Evolutionary conservation across 305 asterid genomes (phyloP), one percentile per base, ranked within the genome.

Genomic region (Lippia alba): DNA sequence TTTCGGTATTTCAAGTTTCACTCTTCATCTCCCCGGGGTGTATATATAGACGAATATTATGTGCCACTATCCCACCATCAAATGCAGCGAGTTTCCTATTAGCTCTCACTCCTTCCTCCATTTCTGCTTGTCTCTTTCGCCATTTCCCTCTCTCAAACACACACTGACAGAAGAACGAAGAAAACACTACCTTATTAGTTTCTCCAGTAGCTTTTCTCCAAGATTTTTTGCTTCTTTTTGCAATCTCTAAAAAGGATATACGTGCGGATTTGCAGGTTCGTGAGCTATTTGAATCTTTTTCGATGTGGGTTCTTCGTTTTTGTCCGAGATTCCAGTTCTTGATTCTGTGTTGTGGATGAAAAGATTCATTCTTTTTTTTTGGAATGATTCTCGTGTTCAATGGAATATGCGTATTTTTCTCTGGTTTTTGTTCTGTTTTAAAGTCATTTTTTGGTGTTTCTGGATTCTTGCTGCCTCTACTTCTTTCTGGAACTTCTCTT

Each of bases 401-500:
- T 24, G 30, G 30, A 24, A 24, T 24, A 24, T 24, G 30, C 30
- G 30, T 24, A 24, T 24, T 24, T 24, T 24, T 24, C 30, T 46
- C 16, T 68, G n/a, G 0, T 49, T n/a, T 49, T 49, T 1, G 4
- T 14, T 14, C 4, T 15, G n/a, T 49, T 49, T 45, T 41, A 41
- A 16, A 45, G 60, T 63, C 3, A 19, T 36, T 53, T 44, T 11
- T 9, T 15, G 9, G 12, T 4, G 40, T 18, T 10, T 49, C 51
- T 16, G 55, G 56, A 49, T 74, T 34, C 45, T 44, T n/a, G 69
- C 45, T 7, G 16, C 20, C 16, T 41, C 0, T 53, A 2, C 50
- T 61, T 16, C 66, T 63, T 56, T 70, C 8, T 46, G 66, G 66
- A 58, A 44, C 46, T 56, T 16, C n/a, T 24, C 14, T 75, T 61